phyloP scores from a whole-genome alignment of 1,284 basidiomycete species.

The Marasmius oreades region DNA sequence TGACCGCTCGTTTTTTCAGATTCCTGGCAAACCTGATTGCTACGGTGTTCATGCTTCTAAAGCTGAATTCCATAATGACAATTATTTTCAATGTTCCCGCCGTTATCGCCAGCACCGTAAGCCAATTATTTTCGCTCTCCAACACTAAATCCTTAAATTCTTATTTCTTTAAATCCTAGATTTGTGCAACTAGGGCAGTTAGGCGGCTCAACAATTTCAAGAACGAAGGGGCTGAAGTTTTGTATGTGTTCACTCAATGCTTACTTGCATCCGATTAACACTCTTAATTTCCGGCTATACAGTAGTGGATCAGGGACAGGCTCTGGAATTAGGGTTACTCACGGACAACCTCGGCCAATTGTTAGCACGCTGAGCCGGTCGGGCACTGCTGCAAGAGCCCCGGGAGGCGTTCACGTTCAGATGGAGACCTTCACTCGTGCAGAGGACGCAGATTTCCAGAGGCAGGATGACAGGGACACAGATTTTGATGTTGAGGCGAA shows the following conservation, averaged over 20 bases:
- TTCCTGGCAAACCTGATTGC: constrained; percentile 65
- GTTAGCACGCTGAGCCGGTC: neutral
- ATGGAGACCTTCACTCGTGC: constrained; percentile 33
- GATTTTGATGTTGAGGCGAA: constrained; percentile 26
- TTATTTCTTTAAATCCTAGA: neutral
- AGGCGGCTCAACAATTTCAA: constrained; percentile 16
- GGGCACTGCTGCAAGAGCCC: neutral
- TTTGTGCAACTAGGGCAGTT: constrained; percentile 12
- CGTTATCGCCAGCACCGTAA: constrained; percentile 38
- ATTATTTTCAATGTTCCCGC: constrained; percentile 35
- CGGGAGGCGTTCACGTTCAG: constrained; percentile 29
- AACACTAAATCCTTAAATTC: neutral
- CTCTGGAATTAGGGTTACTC: neutral
- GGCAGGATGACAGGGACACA: constrained; percentile 25
- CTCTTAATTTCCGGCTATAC: neutral
- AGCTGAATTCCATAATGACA: constrained; percentile 19
- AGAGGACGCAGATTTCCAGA: constrained; percentile 13
- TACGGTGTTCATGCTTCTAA: constrained; percentile 31
- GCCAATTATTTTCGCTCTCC: constrained; percentile 10
- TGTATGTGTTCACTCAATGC: constrained; percentile 10
- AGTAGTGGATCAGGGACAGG: constrained; percentile 10
- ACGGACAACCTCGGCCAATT: neutral
- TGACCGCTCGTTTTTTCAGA: constrained; percentile 27
- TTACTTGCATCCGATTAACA: neutral
- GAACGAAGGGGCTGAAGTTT: constrained; percentile 18